phyloP scores from a whole-genome alignment of 352 stramenopile genomes.

The Globisporangium echinulatum region DNA sequence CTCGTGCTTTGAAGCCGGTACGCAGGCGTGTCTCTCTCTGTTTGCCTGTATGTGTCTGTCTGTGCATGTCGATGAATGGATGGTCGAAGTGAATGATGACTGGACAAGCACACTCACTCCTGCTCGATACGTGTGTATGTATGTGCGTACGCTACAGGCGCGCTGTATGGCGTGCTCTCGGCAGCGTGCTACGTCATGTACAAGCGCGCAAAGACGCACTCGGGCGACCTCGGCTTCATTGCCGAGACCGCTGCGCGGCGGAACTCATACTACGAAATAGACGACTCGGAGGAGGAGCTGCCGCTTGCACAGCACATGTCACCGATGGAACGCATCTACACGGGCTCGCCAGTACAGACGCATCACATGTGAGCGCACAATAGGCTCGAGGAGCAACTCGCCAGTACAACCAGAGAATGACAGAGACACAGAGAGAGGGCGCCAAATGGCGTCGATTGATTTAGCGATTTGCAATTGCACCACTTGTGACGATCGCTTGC shows the following conservation, averaged over 20 bases:
- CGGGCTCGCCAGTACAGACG: conserved; percentile 6
- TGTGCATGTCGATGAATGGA: not conserved
- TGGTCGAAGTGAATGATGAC: no score
- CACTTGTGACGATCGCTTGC: no score
- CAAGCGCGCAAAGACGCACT: conserved; percentile 40
- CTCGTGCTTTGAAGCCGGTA: conserved; percentile 73
- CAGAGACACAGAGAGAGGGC: no score
- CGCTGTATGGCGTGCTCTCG: conserved; percentile 47
- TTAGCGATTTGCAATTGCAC: no score
- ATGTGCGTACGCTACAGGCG: conserved; percentile 15
- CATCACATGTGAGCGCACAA: conserved; percentile 1
- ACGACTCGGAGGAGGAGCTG: conserved; percentile 68
- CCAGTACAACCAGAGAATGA: no score
- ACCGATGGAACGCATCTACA: conserved; percentile 27
- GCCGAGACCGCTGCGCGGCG: conserved; percentile 39
- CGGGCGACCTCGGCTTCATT: conserved; percentile 33
- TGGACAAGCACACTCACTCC: not conserved
- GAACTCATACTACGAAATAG: conserved; percentile 49
- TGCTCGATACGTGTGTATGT: not conserved
- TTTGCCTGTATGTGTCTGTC: not conserved
- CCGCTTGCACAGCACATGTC: conserved; percentile 66
- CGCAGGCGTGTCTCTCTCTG: no score
- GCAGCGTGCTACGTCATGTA: conserved; percentile 50
- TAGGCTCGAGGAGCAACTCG: not conserved
- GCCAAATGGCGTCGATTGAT: not conserved